Base-by-base conservation (phyloP, 306 rosid species). In the Inga oerstediana region DNA sequence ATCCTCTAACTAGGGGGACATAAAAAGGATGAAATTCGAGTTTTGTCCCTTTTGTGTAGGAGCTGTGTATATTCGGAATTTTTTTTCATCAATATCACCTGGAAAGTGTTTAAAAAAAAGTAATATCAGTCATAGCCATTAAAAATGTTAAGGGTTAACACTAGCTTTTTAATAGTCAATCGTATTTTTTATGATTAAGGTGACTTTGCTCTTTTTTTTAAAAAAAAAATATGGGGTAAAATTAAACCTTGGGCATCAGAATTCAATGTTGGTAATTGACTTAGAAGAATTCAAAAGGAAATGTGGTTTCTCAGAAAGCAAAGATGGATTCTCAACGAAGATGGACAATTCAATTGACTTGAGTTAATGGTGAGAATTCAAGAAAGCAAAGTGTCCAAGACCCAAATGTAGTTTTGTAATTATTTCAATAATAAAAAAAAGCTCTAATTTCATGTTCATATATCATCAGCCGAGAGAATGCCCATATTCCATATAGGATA, bases 261-360 rank as follows among this genome's bases (percentile, higher is more conserved):
- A 32, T 32, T 32, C 2, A 32, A 32, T 32, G 17, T 64, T 51
- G 54, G 27, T 73, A 13, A 8, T 65, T 75, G 76, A 79, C 76
- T 75, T 77, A 19, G 34, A n/a, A 20, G 52, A 45, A 16, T 17
- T 30, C 32, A 39, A 56, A 51, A 16, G 80, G 67, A 20, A 64
- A 22, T 65, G 39, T 65, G 43, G 68, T 37, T 62, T 45, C 54
- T 49, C 0, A 62, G 1, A 68, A 37, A 8, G 37, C 27, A 75
- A 30, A 82, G 34, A 76, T 30, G 14, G 68, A 68, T 67, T 76
- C 77, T 68, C 10, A 56, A 14, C 6, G 39, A 56, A 76, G 22
- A 77, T 30, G 15, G 85, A 24, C 27, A 24, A 24, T 24, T 39
- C n/a, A n/a, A 49, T 65, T 81, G 75, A 81, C 66, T 65, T 72